A percentile compares a stretch with the other conserved stretches of the same genome.
Conservation (phyloP, 2,329 filamentous ascomycete genomes). For the Eurotiales sp. region DNA sequence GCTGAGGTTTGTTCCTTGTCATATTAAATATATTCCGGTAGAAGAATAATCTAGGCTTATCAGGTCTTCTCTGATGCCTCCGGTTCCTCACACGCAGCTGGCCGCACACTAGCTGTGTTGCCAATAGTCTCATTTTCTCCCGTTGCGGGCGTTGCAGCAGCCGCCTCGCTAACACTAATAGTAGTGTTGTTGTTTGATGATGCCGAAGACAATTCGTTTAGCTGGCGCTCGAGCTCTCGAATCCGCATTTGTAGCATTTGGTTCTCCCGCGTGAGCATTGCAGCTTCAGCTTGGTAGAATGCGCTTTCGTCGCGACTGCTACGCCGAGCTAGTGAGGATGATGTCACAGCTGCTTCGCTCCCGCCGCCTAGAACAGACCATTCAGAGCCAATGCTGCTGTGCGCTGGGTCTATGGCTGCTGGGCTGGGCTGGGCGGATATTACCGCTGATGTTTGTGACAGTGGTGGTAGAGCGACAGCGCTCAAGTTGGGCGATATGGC, state of each 20-base stretch:
- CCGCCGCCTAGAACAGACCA: constrained; percentile 20
- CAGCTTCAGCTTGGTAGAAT: constrained; percentile 47
- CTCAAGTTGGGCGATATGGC: constrained; percentile 27
- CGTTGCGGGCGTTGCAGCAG: not conserved
- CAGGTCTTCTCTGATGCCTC: not conserved
- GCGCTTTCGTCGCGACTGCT: constrained; percentile 45
- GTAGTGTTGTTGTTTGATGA: not conserved
- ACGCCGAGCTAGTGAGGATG: constrained; percentile 22
- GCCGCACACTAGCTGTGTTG: too few species aligned
- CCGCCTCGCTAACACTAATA: not conserved
- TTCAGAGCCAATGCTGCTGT: constrained; percentile 14
- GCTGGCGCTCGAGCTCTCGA: constrained; percentile 37
- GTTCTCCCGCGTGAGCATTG: constrained; percentile 45
- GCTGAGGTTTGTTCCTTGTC: too few species aligned
- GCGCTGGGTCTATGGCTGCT: constrained; percentile 29
- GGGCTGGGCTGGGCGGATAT: constrained; percentile 28
- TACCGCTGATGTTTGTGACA: too few species aligned
- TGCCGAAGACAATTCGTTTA: constrained; percentile 8
- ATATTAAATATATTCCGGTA: too few species aligned
- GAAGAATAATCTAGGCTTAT: not conserved
- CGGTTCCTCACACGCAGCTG: not conserved
- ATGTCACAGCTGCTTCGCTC: constrained; percentile 21
- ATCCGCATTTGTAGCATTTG: constrained; percentile 47
- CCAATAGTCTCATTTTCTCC: too few species aligned
- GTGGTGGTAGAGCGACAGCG: not conserved